Conservation (phyloP, 2,329 filamentous ascomycete genomes). For the Trichoderma endophyticum region DNA sequence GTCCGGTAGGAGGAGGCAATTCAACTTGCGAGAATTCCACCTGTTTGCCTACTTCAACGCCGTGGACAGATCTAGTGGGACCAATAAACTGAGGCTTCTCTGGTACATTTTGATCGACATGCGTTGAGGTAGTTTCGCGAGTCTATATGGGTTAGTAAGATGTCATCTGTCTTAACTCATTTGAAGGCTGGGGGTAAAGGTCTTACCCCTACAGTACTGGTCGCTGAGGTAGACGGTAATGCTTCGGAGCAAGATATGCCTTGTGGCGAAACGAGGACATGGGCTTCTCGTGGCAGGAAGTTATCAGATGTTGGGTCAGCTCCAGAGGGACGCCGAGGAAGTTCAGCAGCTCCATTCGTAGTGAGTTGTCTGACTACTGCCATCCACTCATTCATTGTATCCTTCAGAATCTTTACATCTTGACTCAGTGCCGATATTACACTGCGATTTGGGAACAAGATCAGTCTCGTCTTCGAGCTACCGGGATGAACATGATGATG, state of each 20-base stretch:
- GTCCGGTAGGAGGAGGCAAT: background rate
- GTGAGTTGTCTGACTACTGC: background rate
- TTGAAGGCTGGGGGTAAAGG: background rate
- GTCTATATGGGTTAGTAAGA: background rate
- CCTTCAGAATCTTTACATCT: background rate
- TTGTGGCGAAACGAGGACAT: background rate
- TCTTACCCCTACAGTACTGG: background rate
- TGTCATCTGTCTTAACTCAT: background rate
- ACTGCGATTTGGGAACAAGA: background rate
- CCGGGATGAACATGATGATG: background rate
- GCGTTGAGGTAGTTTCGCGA: background rate
- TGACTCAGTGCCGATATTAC: background rate
- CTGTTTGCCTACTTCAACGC: background rate
- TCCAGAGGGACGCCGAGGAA: background rate
- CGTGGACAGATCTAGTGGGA: background rate
- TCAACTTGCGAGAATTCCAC: background rate
- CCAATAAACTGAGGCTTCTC: background rate
- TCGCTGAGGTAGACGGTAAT: background rate
- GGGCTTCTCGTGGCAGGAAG: background rate
- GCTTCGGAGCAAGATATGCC: background rate
- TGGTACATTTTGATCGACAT: background rate
- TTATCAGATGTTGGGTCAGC: background rate
- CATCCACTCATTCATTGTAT: background rate
- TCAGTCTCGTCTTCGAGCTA: background rate
- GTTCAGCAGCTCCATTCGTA: background rate